Conservation (phyloP, 148 eudicot genomes). For the Suaeda aralocaspica region DNA sequence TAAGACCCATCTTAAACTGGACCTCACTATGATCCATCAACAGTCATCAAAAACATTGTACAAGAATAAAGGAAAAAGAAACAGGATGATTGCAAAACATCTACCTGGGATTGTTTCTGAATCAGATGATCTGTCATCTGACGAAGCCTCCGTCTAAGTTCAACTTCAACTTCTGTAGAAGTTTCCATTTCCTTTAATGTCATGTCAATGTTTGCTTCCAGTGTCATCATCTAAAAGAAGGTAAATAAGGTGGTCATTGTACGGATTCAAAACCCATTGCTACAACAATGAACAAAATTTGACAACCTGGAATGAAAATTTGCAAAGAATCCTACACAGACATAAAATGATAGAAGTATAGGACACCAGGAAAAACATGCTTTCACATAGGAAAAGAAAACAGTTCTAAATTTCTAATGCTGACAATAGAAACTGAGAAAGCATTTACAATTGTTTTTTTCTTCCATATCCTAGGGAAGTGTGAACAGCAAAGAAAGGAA, state of each 20-base stretch:
- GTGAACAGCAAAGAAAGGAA: background rate
- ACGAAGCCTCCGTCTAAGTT: slow-evolving; percentile 78
- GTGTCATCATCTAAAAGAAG: slow-evolving; percentile 52
- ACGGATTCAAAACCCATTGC: background rate
- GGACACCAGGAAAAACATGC: background rate
- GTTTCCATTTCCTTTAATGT: slow-evolving; percentile 58
- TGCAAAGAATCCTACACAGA: background rate
- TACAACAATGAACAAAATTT: background rate
- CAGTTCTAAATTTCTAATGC: background rate
- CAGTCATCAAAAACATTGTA: background rate
- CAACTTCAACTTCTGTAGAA: slow-evolving; percentile 87
- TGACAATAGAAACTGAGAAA: background rate
- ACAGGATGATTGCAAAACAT: background rate
- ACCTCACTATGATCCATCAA: background rate
- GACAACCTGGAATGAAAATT: background rate
- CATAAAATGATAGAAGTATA: too few relatives aligned
- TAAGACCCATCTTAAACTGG: background rate
- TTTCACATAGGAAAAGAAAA: background rate
- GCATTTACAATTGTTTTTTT: background rate
- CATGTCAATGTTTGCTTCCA: slow-evolving; percentile 52
- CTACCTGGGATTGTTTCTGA: slow-evolving; percentile 91
- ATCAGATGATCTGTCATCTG: slow-evolving; percentile 95
- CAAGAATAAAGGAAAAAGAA: slow-evolving; percentile 12
- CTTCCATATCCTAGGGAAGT: background rate
- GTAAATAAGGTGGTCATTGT: slow-evolving; percentile 2